Conservation (phyloP, 78 protist species). For the Acrasis kona region DNA sequence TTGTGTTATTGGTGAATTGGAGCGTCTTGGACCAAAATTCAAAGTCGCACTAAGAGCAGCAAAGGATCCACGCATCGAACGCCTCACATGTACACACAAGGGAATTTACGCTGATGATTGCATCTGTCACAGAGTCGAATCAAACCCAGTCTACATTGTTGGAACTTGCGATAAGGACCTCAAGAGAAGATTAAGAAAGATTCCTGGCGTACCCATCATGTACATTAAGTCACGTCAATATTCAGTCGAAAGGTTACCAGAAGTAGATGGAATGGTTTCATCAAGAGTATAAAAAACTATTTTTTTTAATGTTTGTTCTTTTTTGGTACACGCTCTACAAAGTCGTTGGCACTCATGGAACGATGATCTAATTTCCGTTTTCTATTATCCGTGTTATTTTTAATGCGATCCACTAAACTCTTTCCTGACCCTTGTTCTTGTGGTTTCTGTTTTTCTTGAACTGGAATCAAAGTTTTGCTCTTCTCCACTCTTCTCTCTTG, state of each 20-base stretch:
- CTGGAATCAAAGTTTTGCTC: too few species aligned
- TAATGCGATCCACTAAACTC: too few species aligned
- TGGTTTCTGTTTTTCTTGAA: too few species aligned
- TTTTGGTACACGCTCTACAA: too few species aligned
- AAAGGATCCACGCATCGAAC: slow-evolving; percentile 91
- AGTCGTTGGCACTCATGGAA: too few species aligned
- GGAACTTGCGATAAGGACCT: slow-evolving; percentile 96
- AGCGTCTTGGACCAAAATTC: slow-evolving; percentile 88
- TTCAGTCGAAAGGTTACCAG: slow-evolving; percentile 94
- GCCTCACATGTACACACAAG: slow-evolving; percentile 80
- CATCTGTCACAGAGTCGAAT: slow-evolving; percentile 72
- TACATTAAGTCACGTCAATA: slow-evolving; percentile 63
- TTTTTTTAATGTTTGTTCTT: too few species aligned
- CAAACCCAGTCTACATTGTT: slow-evolving; percentile 72
- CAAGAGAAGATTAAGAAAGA: slow-evolving; percentile 86
- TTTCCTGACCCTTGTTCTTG: too few species aligned
- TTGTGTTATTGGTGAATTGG: slow-evolving; percentile 97
- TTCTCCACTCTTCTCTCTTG: too few species aligned
- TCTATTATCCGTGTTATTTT: too few species aligned
- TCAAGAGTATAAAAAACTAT: not conserved
- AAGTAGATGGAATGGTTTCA: slow-evolving; percentile 44
- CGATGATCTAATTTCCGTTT: too few species aligned
- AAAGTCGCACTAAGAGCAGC: slow-evolving; percentile 77
- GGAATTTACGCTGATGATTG: slow-evolving; percentile 99
- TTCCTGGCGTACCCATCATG: slow-evolving; percentile 98